Percentiles rank a stretch among this genome's conserved stretches.
These are phyloP conservation scores for Cordyceps javanica DNA, from an alignment of 2,329 filamentous ascomycete genomes.

Conservation along the genomic window DNA sequence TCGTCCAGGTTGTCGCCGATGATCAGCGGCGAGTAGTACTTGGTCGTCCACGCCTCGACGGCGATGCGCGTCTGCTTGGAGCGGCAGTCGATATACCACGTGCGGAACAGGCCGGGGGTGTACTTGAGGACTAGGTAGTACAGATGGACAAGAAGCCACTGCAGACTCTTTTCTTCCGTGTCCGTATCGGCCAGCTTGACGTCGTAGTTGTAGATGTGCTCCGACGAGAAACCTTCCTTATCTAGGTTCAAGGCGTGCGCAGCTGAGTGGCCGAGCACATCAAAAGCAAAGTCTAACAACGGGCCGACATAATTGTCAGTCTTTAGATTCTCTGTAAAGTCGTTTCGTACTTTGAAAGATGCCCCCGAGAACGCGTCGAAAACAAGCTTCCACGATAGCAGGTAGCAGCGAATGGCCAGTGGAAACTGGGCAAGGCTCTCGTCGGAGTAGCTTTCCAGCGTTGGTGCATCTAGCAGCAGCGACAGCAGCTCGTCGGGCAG, in stretches of 20 bases:
- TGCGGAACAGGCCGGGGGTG: slow-evolving; percentile 69
- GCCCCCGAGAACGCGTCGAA: slow-evolving; percentile 79
- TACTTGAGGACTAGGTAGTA: slow-evolving; percentile 78
- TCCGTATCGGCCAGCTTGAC: slow-evolving; percentile 49
- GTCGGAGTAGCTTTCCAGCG: slow-evolving; percentile 59
- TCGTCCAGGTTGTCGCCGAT: slow-evolving; percentile 60
- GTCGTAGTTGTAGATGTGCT: slow-evolving; percentile 51
- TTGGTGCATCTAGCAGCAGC: slow-evolving; percentile 72
- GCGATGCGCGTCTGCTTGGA: slow-evolving; percentile 74
- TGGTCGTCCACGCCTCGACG: slow-evolving; percentile 80
- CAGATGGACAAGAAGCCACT: slow-evolving; percentile 78
- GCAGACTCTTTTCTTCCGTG: slow-evolving; percentile 63
- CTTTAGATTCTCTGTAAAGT: slow-evolving; percentile 76
- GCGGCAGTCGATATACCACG: slow-evolving; percentile 77
- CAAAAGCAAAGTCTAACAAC: slow-evolving; percentile 73
- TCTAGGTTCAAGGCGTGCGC: slow-evolving; percentile 70
- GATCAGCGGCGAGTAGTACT: slow-evolving; percentile 69
- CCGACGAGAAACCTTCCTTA: slow-evolving; percentile 52
- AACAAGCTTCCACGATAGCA: slow-evolving; percentile 83
- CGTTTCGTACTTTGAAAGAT: slow-evolving; percentile 73
- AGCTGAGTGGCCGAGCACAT: slow-evolving; percentile 73
- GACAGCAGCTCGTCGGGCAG: slow-evolving; percentile 83
- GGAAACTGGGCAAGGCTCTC: slow-evolving; percentile 64
- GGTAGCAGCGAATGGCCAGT: slow-evolving; percentile 65
- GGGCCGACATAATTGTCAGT: slow-evolving; percentile 61